Conservation (phyloP, 345 rosid genomes). For the Heritiera fomes region DNA sequence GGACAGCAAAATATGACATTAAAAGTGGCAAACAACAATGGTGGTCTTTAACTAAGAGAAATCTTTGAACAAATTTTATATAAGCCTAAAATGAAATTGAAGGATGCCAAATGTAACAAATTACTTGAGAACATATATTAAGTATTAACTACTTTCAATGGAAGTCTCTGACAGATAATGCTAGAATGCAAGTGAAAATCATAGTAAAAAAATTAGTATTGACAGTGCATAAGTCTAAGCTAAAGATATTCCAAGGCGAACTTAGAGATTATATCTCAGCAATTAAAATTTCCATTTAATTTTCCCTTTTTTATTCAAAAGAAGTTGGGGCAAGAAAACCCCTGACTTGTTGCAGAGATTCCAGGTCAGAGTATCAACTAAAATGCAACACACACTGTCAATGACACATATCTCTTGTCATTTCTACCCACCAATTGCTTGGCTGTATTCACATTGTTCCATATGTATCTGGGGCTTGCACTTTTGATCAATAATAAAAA, state of each 20-base stretch:
- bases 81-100: constrained; percentile 8
- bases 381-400: not conserved
- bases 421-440: not conserved
- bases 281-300: not conserved
- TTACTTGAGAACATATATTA: not conserved
- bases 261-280: not conserved
- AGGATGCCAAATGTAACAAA: constrained; percentile 21
- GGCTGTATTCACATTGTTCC: constrained; percentile 1
- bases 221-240: not conserved
- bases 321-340: not conserved
- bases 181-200: not conserved
- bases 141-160: not conserved
- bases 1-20: constrained; percentile 24
- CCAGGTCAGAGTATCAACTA: not conserved
- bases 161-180: not conserved
- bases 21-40: not conserved
- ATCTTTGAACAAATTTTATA: constrained; percentile 12
- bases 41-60: not conserved
- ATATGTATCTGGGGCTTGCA: not conserved
- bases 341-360: not conserved
- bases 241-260: not conserved
- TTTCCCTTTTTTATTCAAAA: not conserved
- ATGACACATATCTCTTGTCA: not conserved
- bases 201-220: not conserved
- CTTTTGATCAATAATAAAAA: not conserved